These are phyloP conservation scores for Lycium ferocissimum DNA, from an alignment of 257 asterid genomes.

Conservation along the genomic window DNA sequence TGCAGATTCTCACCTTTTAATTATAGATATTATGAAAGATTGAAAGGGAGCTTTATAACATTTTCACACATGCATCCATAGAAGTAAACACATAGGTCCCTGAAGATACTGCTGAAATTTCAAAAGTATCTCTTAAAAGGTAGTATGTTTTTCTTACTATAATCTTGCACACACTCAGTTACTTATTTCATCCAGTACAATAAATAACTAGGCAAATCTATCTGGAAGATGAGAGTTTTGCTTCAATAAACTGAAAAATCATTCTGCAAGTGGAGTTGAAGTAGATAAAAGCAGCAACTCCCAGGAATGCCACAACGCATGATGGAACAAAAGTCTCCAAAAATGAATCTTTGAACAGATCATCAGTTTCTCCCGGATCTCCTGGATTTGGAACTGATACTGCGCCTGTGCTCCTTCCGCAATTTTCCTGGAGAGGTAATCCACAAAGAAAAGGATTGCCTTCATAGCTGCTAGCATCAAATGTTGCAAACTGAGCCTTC, in stretches of 20 bases:
- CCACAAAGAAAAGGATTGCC: slow-evolving; percentile 45
- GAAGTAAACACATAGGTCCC: not conserved
- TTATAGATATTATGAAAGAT: not conserved
- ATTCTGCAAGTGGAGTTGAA: too few relatives aligned
- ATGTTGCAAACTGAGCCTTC: slow-evolving; percentile 39
- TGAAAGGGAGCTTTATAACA: not conserved
- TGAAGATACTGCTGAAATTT: not conserved
- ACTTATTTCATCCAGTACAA: not conserved
- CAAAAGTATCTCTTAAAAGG: not conserved
- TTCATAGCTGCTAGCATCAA: slow-evolving; percentile 34
- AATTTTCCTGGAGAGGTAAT: slow-evolving; percentile 30
- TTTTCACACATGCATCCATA: not conserved
- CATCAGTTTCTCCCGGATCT: not conserved
- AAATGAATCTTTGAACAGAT: slow-evolving; percentile 28
- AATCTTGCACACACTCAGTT: not conserved
- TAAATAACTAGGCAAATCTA: not conserved
- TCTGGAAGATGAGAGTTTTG: not conserved
- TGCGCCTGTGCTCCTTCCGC: not conserved
- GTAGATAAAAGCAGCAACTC: not conserved
- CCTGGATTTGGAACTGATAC: not conserved
- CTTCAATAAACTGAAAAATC: not conserved
- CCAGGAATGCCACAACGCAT: slow-evolving; percentile 29
- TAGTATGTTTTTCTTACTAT: not conserved
- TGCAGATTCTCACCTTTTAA: not conserved
- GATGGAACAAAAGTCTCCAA: slow-evolving; percentile 31